phyloP scores from a whole-genome alignment of 306 rosid species.

The Prunus dulcis region DNA sequence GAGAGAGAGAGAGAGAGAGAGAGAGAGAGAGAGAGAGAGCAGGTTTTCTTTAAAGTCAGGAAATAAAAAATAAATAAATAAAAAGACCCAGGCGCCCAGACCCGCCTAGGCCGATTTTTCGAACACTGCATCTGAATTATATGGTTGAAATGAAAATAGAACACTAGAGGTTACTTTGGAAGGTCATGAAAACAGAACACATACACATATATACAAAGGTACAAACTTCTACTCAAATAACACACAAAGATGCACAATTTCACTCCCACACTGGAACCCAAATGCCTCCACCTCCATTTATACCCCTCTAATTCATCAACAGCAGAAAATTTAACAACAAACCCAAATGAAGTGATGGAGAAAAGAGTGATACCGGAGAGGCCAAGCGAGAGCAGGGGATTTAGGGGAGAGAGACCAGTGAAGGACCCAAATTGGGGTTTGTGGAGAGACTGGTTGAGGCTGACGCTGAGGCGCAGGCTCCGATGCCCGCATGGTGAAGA shows the following conservation, averaged over 20 bases:
- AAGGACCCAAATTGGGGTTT: constrained; percentile 46
- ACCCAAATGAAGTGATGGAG: not conserved
- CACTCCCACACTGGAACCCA: not conserved
- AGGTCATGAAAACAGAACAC: not conserved
- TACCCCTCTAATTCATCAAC: not conserved
- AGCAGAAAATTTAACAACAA: not conserved
- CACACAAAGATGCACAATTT: not conserved
- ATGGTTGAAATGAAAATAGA: not conserved
- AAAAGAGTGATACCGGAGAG: constrained; percentile 49
- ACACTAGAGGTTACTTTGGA: not conserved
- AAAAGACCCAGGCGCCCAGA: too few relatives aligned
- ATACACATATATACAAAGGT: not conserved
- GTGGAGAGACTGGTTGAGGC: constrained; percentile 23
- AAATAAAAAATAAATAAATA: too few relatives aligned
- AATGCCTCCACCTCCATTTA: not conserved
- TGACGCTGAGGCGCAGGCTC: constrained; percentile 17
- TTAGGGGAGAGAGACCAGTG: constrained; percentile 59
- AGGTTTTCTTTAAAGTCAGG: too few relatives aligned
- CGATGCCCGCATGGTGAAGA: constrained; percentile 11
- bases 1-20: too few relatives aligned
- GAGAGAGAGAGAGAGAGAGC: too few relatives aligned
- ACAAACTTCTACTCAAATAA: not conserved
- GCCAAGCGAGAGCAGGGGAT: constrained; percentile 26
- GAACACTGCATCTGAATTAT: not conserved
- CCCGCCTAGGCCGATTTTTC: too few relatives aligned